Base-by-base conservation (phyloP, 805 yeast species). In the Candida patagonica region DNA sequence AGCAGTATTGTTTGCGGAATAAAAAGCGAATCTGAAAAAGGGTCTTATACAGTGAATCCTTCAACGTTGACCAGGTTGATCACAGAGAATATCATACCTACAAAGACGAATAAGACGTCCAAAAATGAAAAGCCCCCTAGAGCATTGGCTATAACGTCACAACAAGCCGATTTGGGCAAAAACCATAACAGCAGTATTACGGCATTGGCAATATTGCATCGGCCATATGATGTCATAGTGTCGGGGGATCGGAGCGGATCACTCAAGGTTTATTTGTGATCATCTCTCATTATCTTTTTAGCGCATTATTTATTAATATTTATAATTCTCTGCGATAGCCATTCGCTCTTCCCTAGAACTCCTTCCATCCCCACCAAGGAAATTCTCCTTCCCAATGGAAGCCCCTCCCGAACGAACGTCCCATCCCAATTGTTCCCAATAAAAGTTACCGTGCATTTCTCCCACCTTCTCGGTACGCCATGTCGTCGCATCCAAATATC, bases 221-320 rank as follows among this genome's bases (percentile, higher is more conserved):
- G 57, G 7, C 85, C 85, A 0, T 71, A 68, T 42, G 74, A 71
- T 30, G 70, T 82, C 75, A 55, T 82, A 2, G 60, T 83, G 2
- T 67, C 81, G 2, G 85, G 64, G 2, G 94, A 83, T 48, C 61
- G 85, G 41, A 68, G 74, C 30, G 94, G 94, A 0, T 64, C 62
- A 2, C 63, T 84, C 24, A 75, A 76, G 52, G 71, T 82, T 2
- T 80, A 73, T 24, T 34, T 48, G 37, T 48, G 35, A 38, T 12
- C 6, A 30, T n/a, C n/a, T n/a, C n/a, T n/a, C n/a, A n/a, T n/a
- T n/a, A n/a, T n/a, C n/a, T n/a, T n/a, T n/a, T n/a, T n/a, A n/a
- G n/a, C n/a, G n/a, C n/a, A n/a, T n/a, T n/a, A n/a, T n/a, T n/a
- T n/a, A n/a, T n/a, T n/a, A n/a, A n/a, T n/a, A n/a, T n/a, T n/a